phyloP scores from a whole-genome alignment of 257 asterid genomes.

The Phtheirospermum japonicum region DNA sequence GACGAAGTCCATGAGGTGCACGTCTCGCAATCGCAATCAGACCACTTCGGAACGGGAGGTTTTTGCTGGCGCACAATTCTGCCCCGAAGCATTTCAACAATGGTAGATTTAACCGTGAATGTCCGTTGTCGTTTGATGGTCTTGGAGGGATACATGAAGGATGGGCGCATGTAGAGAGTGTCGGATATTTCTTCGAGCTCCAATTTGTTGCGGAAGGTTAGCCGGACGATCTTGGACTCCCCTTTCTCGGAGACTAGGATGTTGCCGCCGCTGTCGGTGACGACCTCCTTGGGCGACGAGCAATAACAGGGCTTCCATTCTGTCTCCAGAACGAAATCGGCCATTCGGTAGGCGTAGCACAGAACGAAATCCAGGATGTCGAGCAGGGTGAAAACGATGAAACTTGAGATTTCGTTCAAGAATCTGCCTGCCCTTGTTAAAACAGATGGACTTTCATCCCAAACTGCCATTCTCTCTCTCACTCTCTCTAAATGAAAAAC shows the following conservation, averaged over 20 bases:
- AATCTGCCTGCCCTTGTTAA: no score
- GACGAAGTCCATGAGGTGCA: constrained; percentile 68
- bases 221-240: constrained; percentile 61
- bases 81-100: constrained; percentile 73
- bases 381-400: constrained; percentile 47
- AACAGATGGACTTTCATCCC: no score
- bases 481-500: no score
- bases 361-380: constrained; percentile 67
- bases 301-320: constrained; percentile 94
- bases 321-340: constrained; percentile 63
- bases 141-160: constrained; percentile 29
- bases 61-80: constrained; percentile 42
- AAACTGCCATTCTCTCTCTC: no score
- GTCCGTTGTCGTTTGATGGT: not conserved
- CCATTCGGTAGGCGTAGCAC: constrained; percentile 54
- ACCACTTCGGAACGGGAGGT: constrained; percentile 62
- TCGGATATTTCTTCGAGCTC: constrained; percentile 89
- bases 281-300: constrained; percentile 47
- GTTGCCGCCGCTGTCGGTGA: constrained; percentile 54
- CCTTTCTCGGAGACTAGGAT: constrained; percentile 72
- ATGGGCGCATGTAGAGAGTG: constrained; percentile 75
- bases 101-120: constrained; percentile 54
- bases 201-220: constrained; percentile 49
- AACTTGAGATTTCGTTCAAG: constrained; percentile 53
- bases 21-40: constrained; percentile 81